phyloP scores from a whole-genome alignment of 805 yeast species.

The Wickerhamiella cacticola region DNA sequence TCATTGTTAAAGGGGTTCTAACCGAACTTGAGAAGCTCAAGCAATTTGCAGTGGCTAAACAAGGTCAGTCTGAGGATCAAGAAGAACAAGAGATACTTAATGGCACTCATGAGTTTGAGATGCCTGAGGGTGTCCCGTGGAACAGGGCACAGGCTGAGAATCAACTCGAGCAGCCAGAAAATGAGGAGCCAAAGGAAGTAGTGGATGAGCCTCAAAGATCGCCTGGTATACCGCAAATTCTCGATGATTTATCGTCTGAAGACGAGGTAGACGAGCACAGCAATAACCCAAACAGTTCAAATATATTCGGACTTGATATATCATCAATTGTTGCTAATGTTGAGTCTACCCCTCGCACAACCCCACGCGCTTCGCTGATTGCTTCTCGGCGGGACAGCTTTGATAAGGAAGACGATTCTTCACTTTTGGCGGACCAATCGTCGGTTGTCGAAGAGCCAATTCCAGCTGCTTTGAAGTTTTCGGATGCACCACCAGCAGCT shows the following conservation, averaged over 20 bases:
- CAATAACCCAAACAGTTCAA: background rate
- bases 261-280: background rate
- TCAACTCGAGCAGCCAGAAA: background rate
- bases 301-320: background rate
- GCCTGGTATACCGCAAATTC: background rate
- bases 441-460: background rate
- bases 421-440: background rate
- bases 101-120: background rate
- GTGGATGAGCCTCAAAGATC: background rate
- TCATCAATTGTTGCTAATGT: background rate
- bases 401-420: background rate
- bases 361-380: background rate
- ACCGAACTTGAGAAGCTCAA: background rate
- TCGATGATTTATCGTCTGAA: background rate
- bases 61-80: background rate
- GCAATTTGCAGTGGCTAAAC: background rate
- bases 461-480: no score
- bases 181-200: background rate
- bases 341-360: background rate
- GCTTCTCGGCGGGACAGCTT: background rate
- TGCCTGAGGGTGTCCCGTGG: background rate
- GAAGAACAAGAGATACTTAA: background rate
- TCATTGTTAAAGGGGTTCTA: background rate
- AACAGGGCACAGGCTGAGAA: background rate
- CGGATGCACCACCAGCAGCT: no score